Base-by-base conservation (phyloP, 2,329 filamentous ascomycete species). In the Rhinocladiella mackenziei region DNA sequence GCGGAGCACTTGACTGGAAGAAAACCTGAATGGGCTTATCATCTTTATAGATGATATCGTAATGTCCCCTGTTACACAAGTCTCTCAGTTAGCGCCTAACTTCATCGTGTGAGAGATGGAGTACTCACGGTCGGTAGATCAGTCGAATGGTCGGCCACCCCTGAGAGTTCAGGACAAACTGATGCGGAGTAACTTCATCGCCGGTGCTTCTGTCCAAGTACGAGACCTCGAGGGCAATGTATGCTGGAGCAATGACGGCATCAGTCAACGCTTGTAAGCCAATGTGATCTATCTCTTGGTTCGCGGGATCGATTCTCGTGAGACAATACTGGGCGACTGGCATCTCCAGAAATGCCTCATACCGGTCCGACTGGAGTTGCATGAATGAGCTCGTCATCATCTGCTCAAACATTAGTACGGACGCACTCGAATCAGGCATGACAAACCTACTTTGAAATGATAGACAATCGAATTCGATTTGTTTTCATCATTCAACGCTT, bases 211-310 rank as follows among this genome's bases (percentile, higher is more conserved):
- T 81, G 62, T 97, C 92, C 6, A 98, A 78, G 62, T 97, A 96
- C 41, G 88, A 81, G 51, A 97, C 86, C 61, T 96, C 88, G 14
- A 97, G 77, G 3, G 83, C 80, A 52, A 96, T 80, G 11, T 81
- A 81, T 37, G 83, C 82, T 5, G 84, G 86, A 60, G 86, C 83
- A 51, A 97, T 78, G 3, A 97, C 74, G 18, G 88, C 77, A 52
- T 91, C 82, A 50, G 84, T 78, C 37, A 97, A 72, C 2, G 87
- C 79, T 48, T 80, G 80, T 51, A 97, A 75, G 31, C 87, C 86
- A n/a, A 95, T 71, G 58, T 96, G 82, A 56, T 98, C 92, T 51
- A 97, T 94, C 68, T 97, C 91, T 38, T 81, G 80, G 55, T 83
- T 77, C 11, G 83, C 75, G 0, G 84, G 79, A 62, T 94, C 84